Evolutionary conservation across 441 rosid genomes (phyloP).

Genomic region (Aleurites moluccanus): DNA sequence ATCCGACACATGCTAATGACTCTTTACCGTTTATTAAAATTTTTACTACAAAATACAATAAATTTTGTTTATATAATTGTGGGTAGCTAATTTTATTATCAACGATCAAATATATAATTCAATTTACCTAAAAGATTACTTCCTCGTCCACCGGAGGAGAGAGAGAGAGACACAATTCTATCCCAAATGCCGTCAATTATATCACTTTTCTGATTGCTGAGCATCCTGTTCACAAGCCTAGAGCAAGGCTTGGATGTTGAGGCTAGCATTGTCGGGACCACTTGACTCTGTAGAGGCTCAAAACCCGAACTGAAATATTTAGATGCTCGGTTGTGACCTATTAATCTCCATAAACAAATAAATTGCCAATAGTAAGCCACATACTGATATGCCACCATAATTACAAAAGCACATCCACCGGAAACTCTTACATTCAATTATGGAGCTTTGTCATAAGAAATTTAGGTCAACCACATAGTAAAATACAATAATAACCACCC

Average conservation of each 20-base stretch:
- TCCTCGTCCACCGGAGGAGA: too few relatives aligned
- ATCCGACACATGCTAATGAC: too few relatives aligned
- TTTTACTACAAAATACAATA: too few relatives aligned
- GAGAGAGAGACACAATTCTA: too few relatives aligned
- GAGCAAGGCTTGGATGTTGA: background rate
- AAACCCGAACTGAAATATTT: background rate
- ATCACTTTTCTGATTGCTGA: too few relatives aligned
- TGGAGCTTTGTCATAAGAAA: constrained; percentile 22
- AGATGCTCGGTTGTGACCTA: background rate
- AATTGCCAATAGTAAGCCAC: background rate
- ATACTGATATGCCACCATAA: constrained; percentile 20
- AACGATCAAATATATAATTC: too few relatives aligned
- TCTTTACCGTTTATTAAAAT: too few relatives aligned
- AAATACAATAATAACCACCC: constrained; percentile 30
- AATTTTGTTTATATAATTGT: too few relatives aligned
- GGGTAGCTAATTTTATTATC: too few relatives aligned
- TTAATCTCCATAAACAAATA: background rate
- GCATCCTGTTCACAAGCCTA: background rate
- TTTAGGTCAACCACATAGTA: constrained; percentile 31
- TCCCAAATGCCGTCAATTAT: too few relatives aligned
- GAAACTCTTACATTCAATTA: constrained; percentile 25
- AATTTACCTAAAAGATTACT: too few relatives aligned
- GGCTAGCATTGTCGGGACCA: too few relatives aligned
- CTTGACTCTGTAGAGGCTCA: background rate
- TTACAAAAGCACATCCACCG: constrained; percentile 27